phyloP scores from a whole-genome alignment of 1,284 basidiomycete species.

The Cutaneotrichosporon sp. region DNA sequence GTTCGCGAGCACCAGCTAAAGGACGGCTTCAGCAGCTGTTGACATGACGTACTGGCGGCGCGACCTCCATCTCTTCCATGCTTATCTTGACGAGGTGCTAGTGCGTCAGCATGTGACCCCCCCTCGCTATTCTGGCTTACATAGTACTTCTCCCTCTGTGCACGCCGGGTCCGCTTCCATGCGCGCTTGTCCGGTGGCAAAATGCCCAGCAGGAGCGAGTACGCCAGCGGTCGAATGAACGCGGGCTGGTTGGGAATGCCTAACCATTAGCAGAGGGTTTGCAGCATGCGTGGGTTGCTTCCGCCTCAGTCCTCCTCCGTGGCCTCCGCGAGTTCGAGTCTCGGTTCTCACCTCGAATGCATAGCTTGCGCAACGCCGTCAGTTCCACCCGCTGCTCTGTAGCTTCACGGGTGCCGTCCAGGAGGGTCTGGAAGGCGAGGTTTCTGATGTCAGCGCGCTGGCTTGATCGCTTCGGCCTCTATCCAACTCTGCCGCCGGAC shows the following conservation, averaged over 20 bases:
- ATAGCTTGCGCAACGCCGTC: constrained; percentile 33
- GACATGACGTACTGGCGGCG: constrained; percentile 12
- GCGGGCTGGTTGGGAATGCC: constrained; percentile 45
- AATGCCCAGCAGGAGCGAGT: constrained; percentile 39
- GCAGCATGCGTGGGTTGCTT: no score
- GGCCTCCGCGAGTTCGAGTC: no score
- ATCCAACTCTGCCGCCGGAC: no score
- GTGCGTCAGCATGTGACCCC: neutral
- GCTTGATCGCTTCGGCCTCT: no score
- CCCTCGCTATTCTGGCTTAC: constrained; percentile 19
- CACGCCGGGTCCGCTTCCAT: constrained; percentile 30
- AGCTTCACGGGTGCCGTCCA: constrained; percentile 34
- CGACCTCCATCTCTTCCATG: constrained; percentile 30
- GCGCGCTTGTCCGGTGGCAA: constrained; percentile 32
- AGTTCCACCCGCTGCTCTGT: constrained; percentile 35
- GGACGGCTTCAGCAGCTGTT: neutral
- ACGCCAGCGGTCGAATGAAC: constrained; percentile 44
- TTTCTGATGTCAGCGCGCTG: constrained; percentile 23
- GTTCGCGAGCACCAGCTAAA: neutral
- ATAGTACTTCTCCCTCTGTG: constrained; percentile 34
- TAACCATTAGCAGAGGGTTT: no score
- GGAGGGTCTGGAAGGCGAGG: constrained; percentile 41
- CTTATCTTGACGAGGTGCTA: constrained; percentile 28
- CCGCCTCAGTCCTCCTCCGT: no score
- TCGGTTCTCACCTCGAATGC: constrained; percentile 38